Evolutionary conservation across 1,139 yeast species (phyloP), one percentile per base, ranked within the genome.

Genomic region (Yamadazyma spencermartinsiae): DNA sequence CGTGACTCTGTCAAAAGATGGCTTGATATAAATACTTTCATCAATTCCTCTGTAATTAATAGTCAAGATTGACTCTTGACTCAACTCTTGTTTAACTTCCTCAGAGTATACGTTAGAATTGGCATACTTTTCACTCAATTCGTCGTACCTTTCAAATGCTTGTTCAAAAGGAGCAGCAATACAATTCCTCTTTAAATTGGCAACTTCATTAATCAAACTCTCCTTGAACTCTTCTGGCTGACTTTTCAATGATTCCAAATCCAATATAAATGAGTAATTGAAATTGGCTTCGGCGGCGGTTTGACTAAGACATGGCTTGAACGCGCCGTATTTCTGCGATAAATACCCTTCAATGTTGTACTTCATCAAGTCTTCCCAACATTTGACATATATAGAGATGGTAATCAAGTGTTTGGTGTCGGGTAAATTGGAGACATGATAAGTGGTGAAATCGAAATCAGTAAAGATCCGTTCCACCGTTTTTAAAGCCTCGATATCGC

Each of bases 361-460:
- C 54, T 75, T 76, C 38, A 58, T 67, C 53, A 88, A 72, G 54
- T 87, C 96, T 19, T 66, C 63, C 82, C 85, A 88, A 54, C 95
- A 84, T 60, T 83, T 85, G 58, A 86, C 77, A 50, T 76, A 79
- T 46, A 88, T 70, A 15, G 95, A 85, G 32, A 88, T 67, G 46
- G 85, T 68, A 43, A 88, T 65, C 58, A 77, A 68, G 32, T 80
- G 65, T 70, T 79, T 86, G 54, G 71, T 74, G 56, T 79, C 88
- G 5, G 66, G 61, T 11, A 90, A 82, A 31, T 96, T 90, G 35
- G 95, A 84, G 47, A 94, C 72, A 63, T 90, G 98, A 65, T 86
- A 89, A 21, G 95, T 86, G 41, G 96, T 95, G 66, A 89, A 89
- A 63, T 92, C 98, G 56, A 92, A 92, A 67, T 92, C 99, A 26